These are phyloP conservation scores for Claviceps lovelessii DNA, from an alignment of 2,329 filamentous ascomycete genomes.

Conservation along the genomic window DNA sequence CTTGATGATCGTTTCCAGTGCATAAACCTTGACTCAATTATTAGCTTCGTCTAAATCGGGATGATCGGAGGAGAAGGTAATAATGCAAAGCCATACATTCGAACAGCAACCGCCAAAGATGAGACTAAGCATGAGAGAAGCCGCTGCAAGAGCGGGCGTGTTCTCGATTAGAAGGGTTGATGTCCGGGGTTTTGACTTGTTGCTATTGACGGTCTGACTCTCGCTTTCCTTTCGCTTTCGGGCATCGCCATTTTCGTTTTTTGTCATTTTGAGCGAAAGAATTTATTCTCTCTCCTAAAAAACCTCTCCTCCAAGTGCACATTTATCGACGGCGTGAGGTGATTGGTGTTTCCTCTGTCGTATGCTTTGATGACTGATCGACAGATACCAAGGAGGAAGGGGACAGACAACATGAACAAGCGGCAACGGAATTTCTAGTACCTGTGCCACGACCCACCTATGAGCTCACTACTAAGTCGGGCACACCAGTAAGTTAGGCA, in stretches of 20 bases:
- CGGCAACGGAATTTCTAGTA: no score
- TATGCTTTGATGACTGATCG: no score
- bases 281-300: no score
- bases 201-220: neutral
- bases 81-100: conserved; percentile 46
- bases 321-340: no score
- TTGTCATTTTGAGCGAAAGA: neutral
- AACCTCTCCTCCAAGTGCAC: no score
- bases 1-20: conserved; percentile 89
- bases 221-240: conserved; percentile 1
- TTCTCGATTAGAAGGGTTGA: neutral
- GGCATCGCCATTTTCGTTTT: neutral
- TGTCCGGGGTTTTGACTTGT: neutral
- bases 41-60: neutral
- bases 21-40: conserved; percentile 59
- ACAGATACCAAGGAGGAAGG: no score
- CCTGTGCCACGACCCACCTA: no score
- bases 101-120: conserved; percentile 95
- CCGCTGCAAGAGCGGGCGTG: conserved; percentile 32
- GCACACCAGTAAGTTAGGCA: no score
- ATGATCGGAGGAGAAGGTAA: neutral
- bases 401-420: no score
- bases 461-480: no score
- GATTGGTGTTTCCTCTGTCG: no score
- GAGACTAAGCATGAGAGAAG: conserved; percentile 56